phyloP scores from a whole-genome alignment of 352 stramenopile genomes.

The Globisporangium uncinulatum region DNA sequence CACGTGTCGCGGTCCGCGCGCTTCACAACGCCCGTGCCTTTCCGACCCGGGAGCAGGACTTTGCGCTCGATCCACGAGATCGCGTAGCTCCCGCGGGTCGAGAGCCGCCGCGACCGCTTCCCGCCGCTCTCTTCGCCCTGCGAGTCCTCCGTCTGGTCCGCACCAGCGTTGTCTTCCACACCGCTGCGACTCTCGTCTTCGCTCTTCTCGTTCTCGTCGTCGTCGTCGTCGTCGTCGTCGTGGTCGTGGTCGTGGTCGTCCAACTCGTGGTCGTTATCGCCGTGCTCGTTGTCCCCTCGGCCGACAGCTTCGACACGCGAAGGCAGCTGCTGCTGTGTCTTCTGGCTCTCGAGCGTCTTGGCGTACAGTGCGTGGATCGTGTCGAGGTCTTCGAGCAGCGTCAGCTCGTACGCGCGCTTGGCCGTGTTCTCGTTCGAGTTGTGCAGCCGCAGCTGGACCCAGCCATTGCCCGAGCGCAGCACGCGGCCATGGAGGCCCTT shows the following conservation, averaged over 20 bases:
- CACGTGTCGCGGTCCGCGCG: conserved; percentile 81
- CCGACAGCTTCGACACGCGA: no score
- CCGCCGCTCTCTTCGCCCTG: conserved; percentile 72
- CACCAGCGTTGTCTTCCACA: conserved; percentile 38
- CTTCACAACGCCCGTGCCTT: conserved; percentile 76
- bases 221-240: conserved; percentile 18
- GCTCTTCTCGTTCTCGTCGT: conserved; percentile 56
- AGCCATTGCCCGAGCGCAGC: conserved; percentile 82
- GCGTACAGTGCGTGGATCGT: conserved; percentile 73
- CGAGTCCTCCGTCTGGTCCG: conserved; percentile 69
- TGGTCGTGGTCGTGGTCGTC: conserved; percentile 25
- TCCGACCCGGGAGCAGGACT: conserved; percentile 71
- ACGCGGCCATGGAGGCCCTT: conserved; percentile 71
- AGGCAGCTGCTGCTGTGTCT: conserved; percentile 16
- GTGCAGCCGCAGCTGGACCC: conserved; percentile 78
- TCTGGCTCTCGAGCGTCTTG: conserved; percentile 56
- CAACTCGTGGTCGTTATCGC: conserved; percentile 21
- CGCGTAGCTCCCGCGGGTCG: conserved; percentile 75
- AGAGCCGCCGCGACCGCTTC: conserved; percentile 61
- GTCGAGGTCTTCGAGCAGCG: conserved; percentile 76
- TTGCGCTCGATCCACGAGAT: conserved; percentile 87
- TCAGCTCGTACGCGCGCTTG: conserved; percentile 85
- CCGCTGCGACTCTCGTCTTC: conserved; percentile 49
- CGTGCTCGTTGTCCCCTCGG: conserved; percentile 28
- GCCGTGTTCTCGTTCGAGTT: conserved; percentile 84